phyloP scores from a whole-genome alignment of 1,139 yeast genomes.

The Candida buenavistaensis region DNA sequence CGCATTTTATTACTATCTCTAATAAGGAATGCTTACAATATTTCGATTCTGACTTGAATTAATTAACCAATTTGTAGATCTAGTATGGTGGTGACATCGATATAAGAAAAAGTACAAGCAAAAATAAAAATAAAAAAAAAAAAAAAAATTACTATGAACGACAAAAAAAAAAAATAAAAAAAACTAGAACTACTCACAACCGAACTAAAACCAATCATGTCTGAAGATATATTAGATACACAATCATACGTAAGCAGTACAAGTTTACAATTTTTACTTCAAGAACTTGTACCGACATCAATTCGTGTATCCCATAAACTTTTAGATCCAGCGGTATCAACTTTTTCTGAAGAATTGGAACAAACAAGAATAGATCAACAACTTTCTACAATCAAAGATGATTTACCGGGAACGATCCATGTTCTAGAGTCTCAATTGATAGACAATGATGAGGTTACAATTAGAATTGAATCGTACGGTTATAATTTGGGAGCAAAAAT shows the following conservation, averaged over 20 bases:
- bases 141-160: too few relatives aligned
- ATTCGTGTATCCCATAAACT: slow-evolving; percentile 47
- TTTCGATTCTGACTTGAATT: too few relatives aligned
- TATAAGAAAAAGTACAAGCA: too few relatives aligned
- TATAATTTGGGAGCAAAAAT: slow-evolving; percentile 72
- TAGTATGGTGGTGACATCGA: too few relatives aligned
- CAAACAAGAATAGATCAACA: slow-evolving; percentile 22
- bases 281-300: slow-evolving; percentile 74
- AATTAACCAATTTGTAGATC: too few relatives aligned
- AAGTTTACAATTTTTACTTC: slow-evolving; percentile 61
- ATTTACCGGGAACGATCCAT: slow-evolving; percentile 44
- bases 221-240: slow-evolving; percentile 22
- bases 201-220: slow-evolving; percentile 8
- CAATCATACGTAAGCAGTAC: slow-evolving; percentile 43
- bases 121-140: not conserved
- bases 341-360: slow-evolving; percentile 9
- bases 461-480: slow-evolving; percentile 69
- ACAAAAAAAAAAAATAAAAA: too few relatives aligned
- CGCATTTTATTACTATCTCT: too few relatives aligned
- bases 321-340: slow-evolving; percentile 12
- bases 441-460: slow-evolving; percentile 53
- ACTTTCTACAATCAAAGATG: slow-evolving; percentile 24
- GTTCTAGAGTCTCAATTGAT: slow-evolving; percentile 35
- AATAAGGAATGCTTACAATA: too few relatives aligned
- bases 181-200: not conserved